A percentile compares a stretch with the other conserved stretches of the same genome.
phyloP scores from a whole-genome alignment of 352 stramenopile genomes.

The Pythium rhizo-oryzae region DNA sequence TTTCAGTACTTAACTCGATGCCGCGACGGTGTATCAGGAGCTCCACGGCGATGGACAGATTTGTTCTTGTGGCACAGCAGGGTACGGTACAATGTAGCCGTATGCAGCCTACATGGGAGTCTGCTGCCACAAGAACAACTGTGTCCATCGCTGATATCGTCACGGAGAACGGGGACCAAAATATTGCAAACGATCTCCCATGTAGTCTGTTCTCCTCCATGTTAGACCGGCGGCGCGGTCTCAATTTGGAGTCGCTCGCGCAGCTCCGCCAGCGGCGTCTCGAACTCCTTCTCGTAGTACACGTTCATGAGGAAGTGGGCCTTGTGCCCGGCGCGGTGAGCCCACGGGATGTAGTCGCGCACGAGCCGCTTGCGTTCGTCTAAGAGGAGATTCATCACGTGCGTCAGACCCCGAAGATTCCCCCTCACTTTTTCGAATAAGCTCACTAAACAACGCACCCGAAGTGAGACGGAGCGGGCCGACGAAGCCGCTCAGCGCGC shows the following conservation, averaged over 20 bases:
- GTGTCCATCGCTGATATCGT: too few species aligned
- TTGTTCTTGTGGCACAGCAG: too few species aligned
- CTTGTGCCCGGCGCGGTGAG: slow-evolving; percentile 70
- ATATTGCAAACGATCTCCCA: background rate
- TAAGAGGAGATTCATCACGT: background rate
- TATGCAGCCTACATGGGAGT: too few species aligned
- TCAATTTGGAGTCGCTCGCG: slow-evolving; percentile 53
- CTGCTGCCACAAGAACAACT: too few species aligned
- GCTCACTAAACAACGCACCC: slow-evolving; percentile 25
- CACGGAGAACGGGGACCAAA: too few species aligned
- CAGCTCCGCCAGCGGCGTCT: slow-evolving; percentile 90
- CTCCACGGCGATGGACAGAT: too few species aligned
- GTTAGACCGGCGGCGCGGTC: slow-evolving; percentile 19
- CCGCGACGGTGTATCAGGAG: too few species aligned
- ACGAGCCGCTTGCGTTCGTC: slow-evolving; percentile 80
- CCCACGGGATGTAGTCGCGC: slow-evolving; percentile 95
- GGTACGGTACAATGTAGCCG: too few species aligned
- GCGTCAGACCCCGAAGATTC: background rate
- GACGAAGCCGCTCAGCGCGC: slow-evolving; percentile 92
- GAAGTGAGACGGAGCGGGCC: slow-evolving; percentile 82
- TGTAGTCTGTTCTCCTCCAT: background rate
- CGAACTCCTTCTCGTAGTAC: slow-evolving; percentile 96
- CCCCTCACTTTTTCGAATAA: background rate
- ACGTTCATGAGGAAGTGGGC: slow-evolving; percentile 90
- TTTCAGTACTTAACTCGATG: too few species aligned